Base-by-base conservation (phyloP, 495 filamentous ascomycete species). In the Aspergillus haitiensis region DNA sequence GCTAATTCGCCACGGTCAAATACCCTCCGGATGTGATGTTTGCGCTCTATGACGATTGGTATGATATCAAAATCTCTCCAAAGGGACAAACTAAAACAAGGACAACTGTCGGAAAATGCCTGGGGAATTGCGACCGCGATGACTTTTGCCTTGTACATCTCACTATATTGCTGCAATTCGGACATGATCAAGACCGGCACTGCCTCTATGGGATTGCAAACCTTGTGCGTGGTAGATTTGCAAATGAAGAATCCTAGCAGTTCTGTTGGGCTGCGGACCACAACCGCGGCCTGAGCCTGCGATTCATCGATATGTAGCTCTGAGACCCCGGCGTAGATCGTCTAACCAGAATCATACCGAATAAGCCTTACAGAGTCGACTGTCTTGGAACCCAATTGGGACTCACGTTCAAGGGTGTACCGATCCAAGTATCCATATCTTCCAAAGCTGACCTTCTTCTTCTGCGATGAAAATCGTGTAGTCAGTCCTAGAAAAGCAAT, bases 41-140 rank as follows among this genome's bases (percentile, higher is more conserved):
- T 37, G 7, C 48, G 39, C 6, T 33, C 42, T 0, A 56, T 35
- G 4, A 61, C 59, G 5, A 56, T 34, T 8, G 59, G 59, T 11
- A 61, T n/a, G 8, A 42, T 32, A 37, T 61, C 59, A 7, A 61
- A 47, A 13, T 61, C 47, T 13, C 33, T 40, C 59, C 59, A 61
- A 31, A 61, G 53, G 31, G 10, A 18, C 5, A 49, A 46, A 16
- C 53, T 51, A 7, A 61, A 40, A 4, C 46, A 49, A 7, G 59
- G 59, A 27, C 54, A 61, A 7, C 32, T 33, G n/a, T 46, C 34
- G n/a, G 39, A 44, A 6, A 61, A 34, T 5, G 36, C 34, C 9
- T 42, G 35, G 32, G 52, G 53, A 11, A 61, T 35, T 1, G 53
- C 45, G 27, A 51, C 53, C 5, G 33, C 52, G 12, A 47, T 37